Evolutionary conservation across 2,329 filamentous ascomycete species (phyloP).

Genomic region (Sphaceloma murrayae): DNA sequence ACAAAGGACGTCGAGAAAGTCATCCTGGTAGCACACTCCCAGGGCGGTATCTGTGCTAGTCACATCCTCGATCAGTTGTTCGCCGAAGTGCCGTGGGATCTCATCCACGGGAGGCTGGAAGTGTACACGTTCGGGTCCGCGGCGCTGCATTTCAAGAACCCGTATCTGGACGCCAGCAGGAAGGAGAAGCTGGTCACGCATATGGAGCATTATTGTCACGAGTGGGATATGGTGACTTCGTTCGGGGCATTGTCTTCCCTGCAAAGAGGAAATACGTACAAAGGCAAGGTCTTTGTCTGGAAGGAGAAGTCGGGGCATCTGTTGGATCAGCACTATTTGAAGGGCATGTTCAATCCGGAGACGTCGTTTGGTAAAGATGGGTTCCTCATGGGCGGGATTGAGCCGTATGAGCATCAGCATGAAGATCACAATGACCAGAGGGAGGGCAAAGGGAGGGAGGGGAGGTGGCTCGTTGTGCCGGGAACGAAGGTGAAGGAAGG

Average conservation of each 20-base stretch:
- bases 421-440: too few relatives aligned
- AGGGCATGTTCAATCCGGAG: slow-evolving; percentile 44
- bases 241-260: slow-evolving; percentile 66
- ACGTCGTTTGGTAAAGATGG: slow-evolving; percentile 1
- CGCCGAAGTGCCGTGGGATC: slow-evolving; percentile 57
- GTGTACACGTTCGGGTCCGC: slow-evolving; percentile 69
- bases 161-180: slow-evolving; percentile 1
- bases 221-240: slow-evolving; percentile 61
- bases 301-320: slow-evolving; percentile 28
- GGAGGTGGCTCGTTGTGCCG: neutral
- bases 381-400: slow-evolving; percentile 7
- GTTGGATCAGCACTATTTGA: slow-evolving; percentile 51
- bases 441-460: neutral
- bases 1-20: slow-evolving; percentile 51
- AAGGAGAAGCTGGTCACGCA: slow-evolving; percentile 48
- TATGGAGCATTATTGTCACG: slow-evolving; percentile 73
- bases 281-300: slow-evolving; percentile 41
- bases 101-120: slow-evolving; percentile 56
- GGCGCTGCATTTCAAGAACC: slow-evolving; percentile 72
- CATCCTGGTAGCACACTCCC: slow-evolving; percentile 65
- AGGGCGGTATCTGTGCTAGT: slow-evolving; percentile 65
- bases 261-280: slow-evolving; percentile 41
- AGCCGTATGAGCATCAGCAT: slow-evolving; percentile 7
- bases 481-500: neutral
- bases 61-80: slow-evolving; percentile 69